phyloP scores from a whole-genome alignment of 257 asterid genomes.

The Penstemon newberryi region DNA sequence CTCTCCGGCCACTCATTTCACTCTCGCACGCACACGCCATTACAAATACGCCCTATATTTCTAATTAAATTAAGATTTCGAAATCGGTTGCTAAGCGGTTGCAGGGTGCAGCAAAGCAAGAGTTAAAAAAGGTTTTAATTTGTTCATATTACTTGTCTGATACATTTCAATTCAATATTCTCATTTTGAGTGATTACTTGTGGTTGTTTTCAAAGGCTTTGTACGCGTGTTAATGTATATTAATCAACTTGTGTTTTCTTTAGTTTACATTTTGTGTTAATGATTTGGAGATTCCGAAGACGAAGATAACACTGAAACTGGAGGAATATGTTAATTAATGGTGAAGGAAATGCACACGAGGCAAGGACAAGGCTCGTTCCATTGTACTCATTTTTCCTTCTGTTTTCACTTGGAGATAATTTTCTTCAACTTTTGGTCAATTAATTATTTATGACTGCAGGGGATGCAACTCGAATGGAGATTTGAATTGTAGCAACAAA shows the following conservation, averaged over 20 bases:
- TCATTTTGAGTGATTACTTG: too few species aligned
- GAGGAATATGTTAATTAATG: slow-evolving; percentile 32
- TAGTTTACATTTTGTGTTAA: slow-evolving; percentile 19
- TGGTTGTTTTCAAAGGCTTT: too few species aligned
- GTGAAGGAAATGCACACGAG: slow-evolving; percentile 43
- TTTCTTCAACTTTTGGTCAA: neutral
- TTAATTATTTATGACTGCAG: slow-evolving; percentile 35
- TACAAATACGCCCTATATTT: neutral
- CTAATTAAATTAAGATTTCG: neutral
- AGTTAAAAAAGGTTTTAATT: too few species aligned
- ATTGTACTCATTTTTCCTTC: slow-evolving; percentile 19
- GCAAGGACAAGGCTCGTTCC: slow-evolving; percentile 33
- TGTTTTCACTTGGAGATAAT: neutral
- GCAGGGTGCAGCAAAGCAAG: neutral
- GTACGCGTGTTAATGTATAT: too few species aligned
- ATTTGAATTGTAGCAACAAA: slow-evolving; percentile 34
- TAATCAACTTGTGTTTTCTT: neutral
- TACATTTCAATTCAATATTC: too few species aligned
- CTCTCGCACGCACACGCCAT: slow-evolving; percentile 4
- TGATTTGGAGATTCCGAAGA: slow-evolving; percentile 26
- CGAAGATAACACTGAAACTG: slow-evolving; percentile 21
- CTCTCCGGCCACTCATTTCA: neutral
- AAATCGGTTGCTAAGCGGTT: neutral
- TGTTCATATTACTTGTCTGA: too few species aligned
- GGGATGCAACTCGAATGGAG: slow-evolving; percentile 40